These are phyloP conservation scores for Cyclostephanos invisitatus DNA, from an alignment of 108 stramenopile genomes.

Conservation along the genomic window DNA sequence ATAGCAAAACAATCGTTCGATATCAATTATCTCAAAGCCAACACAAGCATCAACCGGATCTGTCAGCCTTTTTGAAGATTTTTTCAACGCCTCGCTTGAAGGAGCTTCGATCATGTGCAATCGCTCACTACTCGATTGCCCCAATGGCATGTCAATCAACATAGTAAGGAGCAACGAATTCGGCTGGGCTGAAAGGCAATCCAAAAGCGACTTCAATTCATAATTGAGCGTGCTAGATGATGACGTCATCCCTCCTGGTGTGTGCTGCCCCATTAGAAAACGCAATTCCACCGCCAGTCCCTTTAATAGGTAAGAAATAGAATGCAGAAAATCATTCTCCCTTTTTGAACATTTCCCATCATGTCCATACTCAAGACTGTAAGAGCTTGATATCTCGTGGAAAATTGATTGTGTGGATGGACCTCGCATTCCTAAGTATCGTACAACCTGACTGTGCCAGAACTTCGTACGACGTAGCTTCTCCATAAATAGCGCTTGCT, in stretches of 20 bases:
- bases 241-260: slow-evolving; percentile 2
- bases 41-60: slow-evolving; percentile 54
- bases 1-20: slow-evolving; percentile 23
- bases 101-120: slow-evolving; percentile 38
- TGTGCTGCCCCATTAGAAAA: slow-evolving; percentile 17
- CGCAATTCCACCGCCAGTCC: slow-evolving; percentile 65
- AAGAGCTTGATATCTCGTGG: slow-evolving; percentile 31
- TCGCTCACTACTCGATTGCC: slow-evolving; percentile 33
- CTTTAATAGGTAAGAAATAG: slow-evolving; percentile 73
- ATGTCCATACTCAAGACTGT: slow-evolving; percentile 37
- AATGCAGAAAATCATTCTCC: slow-evolving; percentile 54
- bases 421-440: slow-evolving; percentile 34
- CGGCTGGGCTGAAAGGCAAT: slow-evolving; percentile 40
- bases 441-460: slow-evolving; percentile 36
- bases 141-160: slow-evolving; percentile 40
- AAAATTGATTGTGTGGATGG: slow-evolving; percentile 42
- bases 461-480: slow-evolving; percentile 33
- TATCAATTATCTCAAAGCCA: slow-evolving; percentile 56
- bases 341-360: slow-evolving; percentile 32
- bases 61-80: slow-evolving; percentile 26
- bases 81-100: slow-evolving; percentile 45
- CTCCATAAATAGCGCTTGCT: slow-evolving; percentile 19
- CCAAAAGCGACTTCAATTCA: slow-evolving; percentile 34
- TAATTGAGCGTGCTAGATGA: slow-evolving; percentile 21
- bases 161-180: slow-evolving; percentile 36